phyloP scores from a whole-genome alignment of 345 rosid species.

The Salix arbutifolia region DNA sequence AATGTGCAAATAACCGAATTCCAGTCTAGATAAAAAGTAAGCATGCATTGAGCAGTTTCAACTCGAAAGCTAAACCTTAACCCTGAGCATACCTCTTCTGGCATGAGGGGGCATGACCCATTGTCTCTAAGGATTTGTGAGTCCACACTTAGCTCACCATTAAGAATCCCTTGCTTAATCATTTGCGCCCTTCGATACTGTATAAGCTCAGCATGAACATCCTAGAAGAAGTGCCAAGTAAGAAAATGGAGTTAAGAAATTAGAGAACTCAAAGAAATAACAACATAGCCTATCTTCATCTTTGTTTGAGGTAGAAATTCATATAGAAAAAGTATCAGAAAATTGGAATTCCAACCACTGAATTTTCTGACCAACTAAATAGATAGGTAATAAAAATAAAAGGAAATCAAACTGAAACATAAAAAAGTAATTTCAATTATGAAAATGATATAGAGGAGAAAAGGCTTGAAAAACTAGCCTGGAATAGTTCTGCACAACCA shows the following conservation, averaged over 20 bases:
- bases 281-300: conserved; percentile 7
- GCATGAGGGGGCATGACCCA: conserved; percentile 95
- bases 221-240: conserved; percentile 44
- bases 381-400: background rate
- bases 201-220: conserved; percentile 90
- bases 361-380: background rate
- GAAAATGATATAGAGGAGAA: conserved; percentile 13
- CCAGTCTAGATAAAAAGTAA: conserved; percentile 6
- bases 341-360: background rate
- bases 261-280: conserved; percentile 12
- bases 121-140: conserved; percentile 69
- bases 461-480: conserved; percentile 46
- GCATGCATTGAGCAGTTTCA: background rate
- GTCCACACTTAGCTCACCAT: conserved; percentile 51
- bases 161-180: conserved; percentile 75
- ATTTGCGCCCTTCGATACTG: conserved; percentile 81
- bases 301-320: background rate
- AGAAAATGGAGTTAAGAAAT: conserved; percentile 23
- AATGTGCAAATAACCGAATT: conserved; percentile 1
- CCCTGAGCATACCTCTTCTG: conserved; percentile 69
- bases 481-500: conserved; percentile 98
- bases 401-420: background rate
- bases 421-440: background rate
- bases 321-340: background rate
- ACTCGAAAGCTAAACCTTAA: conserved; percentile 8